phyloP scores from a whole-genome alignment of 169 alveolate genomes.

The Cryptosporidium xiaoi region DNA sequence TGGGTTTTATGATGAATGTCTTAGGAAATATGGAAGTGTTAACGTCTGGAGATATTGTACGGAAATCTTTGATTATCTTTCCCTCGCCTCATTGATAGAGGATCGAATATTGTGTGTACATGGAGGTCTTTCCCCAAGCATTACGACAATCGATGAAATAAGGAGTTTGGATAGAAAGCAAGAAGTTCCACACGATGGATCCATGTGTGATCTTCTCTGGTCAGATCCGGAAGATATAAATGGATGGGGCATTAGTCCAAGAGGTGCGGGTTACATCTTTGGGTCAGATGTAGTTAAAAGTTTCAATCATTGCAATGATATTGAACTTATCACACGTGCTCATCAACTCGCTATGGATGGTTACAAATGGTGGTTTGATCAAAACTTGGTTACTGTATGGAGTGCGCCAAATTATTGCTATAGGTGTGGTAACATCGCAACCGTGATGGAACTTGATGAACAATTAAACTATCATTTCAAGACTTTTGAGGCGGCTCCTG shows the following conservation, averaged over 20 bases:
- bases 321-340: constrained; percentile 98
- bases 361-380: constrained; percentile 91
- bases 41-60: constrained; percentile 98
- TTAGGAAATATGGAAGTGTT: constrained; percentile 97
- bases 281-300: constrained; percentile 97
- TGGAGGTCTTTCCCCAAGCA: constrained; percentile 98
- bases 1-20: constrained; percentile 99
- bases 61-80: constrained; percentile 97
- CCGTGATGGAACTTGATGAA: constrained; percentile 92
- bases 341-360: constrained; percentile 99
- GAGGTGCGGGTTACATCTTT: constrained; percentile 99
- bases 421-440: constrained; percentile 92
- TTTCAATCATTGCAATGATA: constrained; percentile 94
- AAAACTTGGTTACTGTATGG: constrained; percentile 92
- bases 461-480: constrained; percentile 83
- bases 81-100: constrained; percentile 97
- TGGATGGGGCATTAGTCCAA: constrained; percentile 99
- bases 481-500: constrained; percentile 89
- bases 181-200: constrained; percentile 99
- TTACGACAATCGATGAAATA: constrained; percentile 93
- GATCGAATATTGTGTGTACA: constrained; percentile 96
- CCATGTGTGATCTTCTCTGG: constrained; percentile 99
- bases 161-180: constrained; percentile 93
- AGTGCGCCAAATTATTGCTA: constrained; percentile 98
- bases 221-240: constrained; percentile 99